Evolutionary conservation across 2,329 filamentous ascomycete genomes (phyloP).

Genomic region (Ceratocystis variospora): DNA sequence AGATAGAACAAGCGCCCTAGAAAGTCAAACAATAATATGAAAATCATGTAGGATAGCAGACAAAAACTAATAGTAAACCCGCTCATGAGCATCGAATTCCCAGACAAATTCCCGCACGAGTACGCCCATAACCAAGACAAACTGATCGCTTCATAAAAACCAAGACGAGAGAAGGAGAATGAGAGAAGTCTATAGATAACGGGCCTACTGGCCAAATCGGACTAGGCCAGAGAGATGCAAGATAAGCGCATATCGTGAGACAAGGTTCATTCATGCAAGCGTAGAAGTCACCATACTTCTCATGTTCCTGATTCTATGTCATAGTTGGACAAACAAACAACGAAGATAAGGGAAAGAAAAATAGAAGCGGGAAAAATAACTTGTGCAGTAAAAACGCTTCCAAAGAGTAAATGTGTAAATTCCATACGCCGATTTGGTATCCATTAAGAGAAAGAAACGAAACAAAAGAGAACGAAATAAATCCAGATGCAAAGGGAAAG

Average conservation of each 20-base stretch:
- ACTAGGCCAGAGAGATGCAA: neutral
- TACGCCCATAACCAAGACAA: neutral
- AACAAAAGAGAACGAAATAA: constrained; percentile 4
- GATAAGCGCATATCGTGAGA: neutral
- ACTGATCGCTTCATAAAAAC: neutral
- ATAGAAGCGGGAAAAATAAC: neutral
- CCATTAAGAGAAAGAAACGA: constrained; percentile 12
- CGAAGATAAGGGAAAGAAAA: neutral
- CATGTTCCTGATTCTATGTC: neutral
- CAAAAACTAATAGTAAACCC: neutral
- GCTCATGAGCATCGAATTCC: neutral
- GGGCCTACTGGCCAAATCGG: neutral
- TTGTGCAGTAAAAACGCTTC: constrained; percentile 7
- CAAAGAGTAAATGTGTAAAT: constrained; percentile 1
- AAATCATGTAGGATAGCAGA: neutral
- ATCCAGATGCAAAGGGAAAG: neutral
- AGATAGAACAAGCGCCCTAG: no score
- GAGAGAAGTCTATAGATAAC: neutral
- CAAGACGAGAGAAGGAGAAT: neutral
- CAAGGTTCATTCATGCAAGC: no score
- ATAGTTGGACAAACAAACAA: neutral
- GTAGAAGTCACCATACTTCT: no score
- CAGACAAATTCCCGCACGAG: neutral
- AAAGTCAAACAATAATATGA: neutral
- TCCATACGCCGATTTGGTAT: constrained; percentile 14